Conservation (phyloP, 73 alveolate genomes). For the Loxodes magnus region DNA sequence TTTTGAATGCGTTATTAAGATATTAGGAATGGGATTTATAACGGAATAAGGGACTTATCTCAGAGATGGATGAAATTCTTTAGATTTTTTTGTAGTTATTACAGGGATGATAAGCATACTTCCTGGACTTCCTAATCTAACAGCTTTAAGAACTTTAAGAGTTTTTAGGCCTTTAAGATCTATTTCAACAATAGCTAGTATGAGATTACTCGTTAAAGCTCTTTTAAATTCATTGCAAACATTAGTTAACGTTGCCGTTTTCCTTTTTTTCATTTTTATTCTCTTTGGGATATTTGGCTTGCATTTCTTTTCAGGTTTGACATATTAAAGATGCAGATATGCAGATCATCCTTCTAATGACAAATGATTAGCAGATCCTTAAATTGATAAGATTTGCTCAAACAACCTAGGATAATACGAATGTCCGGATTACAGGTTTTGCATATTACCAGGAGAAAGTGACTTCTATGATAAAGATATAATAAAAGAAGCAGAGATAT, state of each 20-base stretch:
- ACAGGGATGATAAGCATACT: no score
- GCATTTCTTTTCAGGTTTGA: constrained; percentile 46
- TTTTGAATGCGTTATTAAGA: no score
- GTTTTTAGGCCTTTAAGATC: no score
- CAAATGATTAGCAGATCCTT: constrained; percentile 33
- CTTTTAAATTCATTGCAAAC: constrained; percentile 39
- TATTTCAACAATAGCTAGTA: no score
- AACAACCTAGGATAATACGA: constrained; percentile 17
- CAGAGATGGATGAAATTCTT: no score
- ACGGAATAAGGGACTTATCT: no score
- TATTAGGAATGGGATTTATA: no score
- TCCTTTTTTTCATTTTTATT: constrained; percentile 35
- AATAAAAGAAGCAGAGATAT: constrained; percentile 18
- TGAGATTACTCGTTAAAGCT: no score
- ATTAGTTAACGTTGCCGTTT: constrained; percentile 34
- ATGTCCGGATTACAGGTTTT: constrained; percentile 25
- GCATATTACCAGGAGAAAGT: constrained; percentile 28
- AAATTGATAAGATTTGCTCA: constrained; percentile 23
- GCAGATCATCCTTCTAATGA: constrained; percentile 21
- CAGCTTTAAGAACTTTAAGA: no score
- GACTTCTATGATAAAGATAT: constrained; percentile 14
- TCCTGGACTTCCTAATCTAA: no score
- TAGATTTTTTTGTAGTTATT: no score
- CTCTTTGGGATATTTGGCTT: constrained; percentile 59
- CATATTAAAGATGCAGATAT: no score